These are phyloP conservation scores for Sporopachydermia cereana DNA, from an alignment of 1,139 yeast species.

Conservation along the genomic window DNA sequence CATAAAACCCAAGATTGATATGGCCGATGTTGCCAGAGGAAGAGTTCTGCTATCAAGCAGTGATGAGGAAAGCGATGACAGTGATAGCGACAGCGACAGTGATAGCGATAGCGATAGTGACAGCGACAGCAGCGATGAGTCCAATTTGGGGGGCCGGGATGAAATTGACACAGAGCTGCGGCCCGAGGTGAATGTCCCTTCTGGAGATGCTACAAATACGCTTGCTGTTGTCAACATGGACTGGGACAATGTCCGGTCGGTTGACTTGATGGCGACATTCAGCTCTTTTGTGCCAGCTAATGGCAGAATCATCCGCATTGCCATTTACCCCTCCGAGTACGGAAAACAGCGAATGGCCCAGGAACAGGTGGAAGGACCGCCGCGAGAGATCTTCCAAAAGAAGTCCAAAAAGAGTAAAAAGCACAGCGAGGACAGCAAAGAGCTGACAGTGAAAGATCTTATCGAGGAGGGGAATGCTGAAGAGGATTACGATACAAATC, in stretches of 20 bases:
- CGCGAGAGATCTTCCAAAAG: slow-evolving; percentile 61
- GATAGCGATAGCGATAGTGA: slow-evolving; percentile 21
- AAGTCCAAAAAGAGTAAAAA: slow-evolving; percentile 23
- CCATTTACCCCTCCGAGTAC: slow-evolving; percentile 83
- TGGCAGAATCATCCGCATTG: slow-evolving; percentile 58
- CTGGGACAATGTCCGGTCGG: slow-evolving; percentile 88
- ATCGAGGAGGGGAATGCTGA: slow-evolving; percentile 65
- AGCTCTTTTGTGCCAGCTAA: slow-evolving; percentile 72
- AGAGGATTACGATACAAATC: slow-evolving; percentile 60
- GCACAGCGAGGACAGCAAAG: slow-evolving; percentile 23
- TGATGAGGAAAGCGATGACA: neutral
- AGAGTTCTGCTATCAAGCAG: neutral
- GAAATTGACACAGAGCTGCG: slow-evolving; percentile 48
- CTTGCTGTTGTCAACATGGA: slow-evolving; percentile 94
- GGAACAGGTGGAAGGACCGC: slow-evolving; percentile 91
- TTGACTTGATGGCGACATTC: slow-evolving; percentile 84
- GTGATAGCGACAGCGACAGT: slow-evolving; percentile 23
- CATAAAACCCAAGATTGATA: slow-evolving; percentile 46
- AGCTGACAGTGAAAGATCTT: slow-evolving; percentile 42
- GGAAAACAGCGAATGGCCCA: slow-evolving; percentile 88
- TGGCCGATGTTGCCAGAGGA: slow-evolving; percentile 24
- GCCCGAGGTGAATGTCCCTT: slow-evolving; percentile 49
- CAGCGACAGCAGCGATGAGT: slow-evolving; percentile 21
- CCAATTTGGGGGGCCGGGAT: slow-evolving; percentile 23
- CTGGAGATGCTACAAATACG: slow-evolving; percentile 72